Evolutionary conservation across 2,329 filamentous ascomycete species (phyloP).

Genomic region (Calonectria fujianensis): DNA sequence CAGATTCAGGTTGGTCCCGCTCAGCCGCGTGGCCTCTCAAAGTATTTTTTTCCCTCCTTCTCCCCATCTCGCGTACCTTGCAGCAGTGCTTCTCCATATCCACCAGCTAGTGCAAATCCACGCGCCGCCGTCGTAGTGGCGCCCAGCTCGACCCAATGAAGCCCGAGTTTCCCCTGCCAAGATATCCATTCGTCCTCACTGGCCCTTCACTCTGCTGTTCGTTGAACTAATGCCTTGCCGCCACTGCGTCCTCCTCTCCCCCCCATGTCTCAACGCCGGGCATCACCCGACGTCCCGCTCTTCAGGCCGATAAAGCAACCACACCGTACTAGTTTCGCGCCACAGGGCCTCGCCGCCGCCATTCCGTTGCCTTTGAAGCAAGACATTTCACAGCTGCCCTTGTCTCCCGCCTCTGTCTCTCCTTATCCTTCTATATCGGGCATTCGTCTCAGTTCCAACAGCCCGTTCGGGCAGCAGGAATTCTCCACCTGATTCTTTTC

Average conservation of each 20-base stretch:
- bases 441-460: background rate
- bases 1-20: slow-evolving; percentile 47
- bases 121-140: background rate
- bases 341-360: background rate
- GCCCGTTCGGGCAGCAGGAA: background rate
- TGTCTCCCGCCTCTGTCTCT: slow-evolving; percentile 14
- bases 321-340: slow-evolving; percentile 14
- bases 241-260: background rate
- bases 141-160: slow-evolving; percentile 42
- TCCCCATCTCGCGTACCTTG: slow-evolving; percentile 5
- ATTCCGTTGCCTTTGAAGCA: slow-evolving; percentile 20
- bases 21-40: slow-evolving; percentile 28
- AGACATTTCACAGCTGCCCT: slow-evolving; percentile 22
- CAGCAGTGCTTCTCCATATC: slow-evolving; percentile 14
- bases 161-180: slow-evolving; percentile 48
- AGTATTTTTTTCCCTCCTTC: slow-evolving; percentile 6
- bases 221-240: background rate
- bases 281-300: slow-evolving; percentile 12
- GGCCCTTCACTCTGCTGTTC: background rate
- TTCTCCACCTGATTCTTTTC: slow-evolving; percentile 21
- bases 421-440: slow-evolving; percentile 17
- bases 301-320: slow-evolving; percentile 14
- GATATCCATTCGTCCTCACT: slow-evolving; percentile 34
- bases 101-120: slow-evolving; percentile 23
- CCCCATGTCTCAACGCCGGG: background rate